Evolutionary conservation across 1,284 basidiomycete genomes (phyloP), one percentile per base, ranked within the genome.

Genomic region (Heimioporus retisporus): DNA sequence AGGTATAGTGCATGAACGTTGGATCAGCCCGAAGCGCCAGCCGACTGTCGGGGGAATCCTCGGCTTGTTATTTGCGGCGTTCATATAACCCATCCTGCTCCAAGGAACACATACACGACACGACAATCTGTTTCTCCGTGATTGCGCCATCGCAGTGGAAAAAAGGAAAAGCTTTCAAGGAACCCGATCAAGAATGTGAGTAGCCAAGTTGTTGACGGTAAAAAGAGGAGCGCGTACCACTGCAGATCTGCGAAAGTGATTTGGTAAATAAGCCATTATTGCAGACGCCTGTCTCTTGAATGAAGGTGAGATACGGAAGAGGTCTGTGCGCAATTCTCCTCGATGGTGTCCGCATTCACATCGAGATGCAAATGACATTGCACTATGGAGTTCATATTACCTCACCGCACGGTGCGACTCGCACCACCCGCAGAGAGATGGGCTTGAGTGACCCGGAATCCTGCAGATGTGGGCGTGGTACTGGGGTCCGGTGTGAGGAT

Each of bases 201-300:
- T 1, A 6, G 18, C 35, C 2, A 40, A 40, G 35, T 40, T 11
- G 35, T 40, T 11, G 11, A 40, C 35, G 46, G 28, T 28, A 28
- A 28, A 13, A 13, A 40, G 11, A 3, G 28, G 55, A 15, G 48
- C 31, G 23, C 21, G 83, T 93, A 40, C 76, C 73, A 95, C 96
- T 91, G 79, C 99, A 99, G 51, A 98, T 95, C 72, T 96, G 92
- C 98, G 97, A 99, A 1, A 99, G 87, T 82, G 95, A 64, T 88
- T 85, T 35, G 35, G 10, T 40, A 40, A 40, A 40, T 40, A 40
- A 11, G 35, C 2, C 35, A 11, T 40, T 11, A 13, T 40, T 40
- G 35, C 10, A 40, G 11, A 11, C 35, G 11, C 35, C 35, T 13
- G 35, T 40, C 35, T 40, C 35, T 40, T 40, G 35, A 40, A 40